Conservation (phyloP, 2,329 filamentous ascomycete genomes). For the Cercospora sp. region DNA sequence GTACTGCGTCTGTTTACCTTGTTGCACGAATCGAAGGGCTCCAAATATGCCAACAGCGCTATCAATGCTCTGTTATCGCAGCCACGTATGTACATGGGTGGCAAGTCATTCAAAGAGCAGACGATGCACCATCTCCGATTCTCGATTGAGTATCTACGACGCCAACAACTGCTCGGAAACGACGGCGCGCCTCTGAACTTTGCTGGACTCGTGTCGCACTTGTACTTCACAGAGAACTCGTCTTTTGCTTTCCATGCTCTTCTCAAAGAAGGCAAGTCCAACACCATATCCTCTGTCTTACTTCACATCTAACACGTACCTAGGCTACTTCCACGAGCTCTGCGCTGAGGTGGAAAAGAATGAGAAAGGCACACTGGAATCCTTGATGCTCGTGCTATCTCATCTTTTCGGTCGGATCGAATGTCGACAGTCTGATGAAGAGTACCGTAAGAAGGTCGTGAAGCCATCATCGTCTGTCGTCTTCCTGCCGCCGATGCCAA, state of each 20-base stretch:
- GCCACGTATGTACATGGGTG: slow-evolving; percentile 68
- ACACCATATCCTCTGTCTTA: neutral
- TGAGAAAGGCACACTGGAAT: slow-evolving; percentile 53
- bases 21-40: slow-evolving; percentile 64
- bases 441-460: slow-evolving; percentile 52
- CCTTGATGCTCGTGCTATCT: slow-evolving; percentile 66
- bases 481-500: slow-evolving; percentile 64
- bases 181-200: slow-evolving; percentile 69
- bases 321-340: slow-evolving; percentile 62
- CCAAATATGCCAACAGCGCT: slow-evolving; percentile 61
- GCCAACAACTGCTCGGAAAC: slow-evolving; percentile 64
- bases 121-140: slow-evolving; percentile 76
- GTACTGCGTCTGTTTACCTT: slow-evolving; percentile 68
- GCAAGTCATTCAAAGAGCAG: slow-evolving; percentile 65
- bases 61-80: slow-evolving; percentile 69
- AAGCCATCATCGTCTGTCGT: slow-evolving; percentile 64
- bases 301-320: neutral
- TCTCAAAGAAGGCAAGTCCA: slow-evolving; percentile 57
- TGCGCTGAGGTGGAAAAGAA: slow-evolving; percentile 59
- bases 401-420: slow-evolving; percentile 68
- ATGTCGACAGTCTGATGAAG: slow-evolving; percentile 49
- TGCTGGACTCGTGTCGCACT: slow-evolving; percentile 66
- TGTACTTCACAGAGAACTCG: slow-evolving; percentile 75
- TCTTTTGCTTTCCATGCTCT: slow-evolving; percentile 76
- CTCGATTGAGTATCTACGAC: slow-evolving; percentile 74